Evolutionary conservation across 495 filamentous ascomycete genomes (phyloP).

Genomic region (Neurospora tetraspora): DNA sequence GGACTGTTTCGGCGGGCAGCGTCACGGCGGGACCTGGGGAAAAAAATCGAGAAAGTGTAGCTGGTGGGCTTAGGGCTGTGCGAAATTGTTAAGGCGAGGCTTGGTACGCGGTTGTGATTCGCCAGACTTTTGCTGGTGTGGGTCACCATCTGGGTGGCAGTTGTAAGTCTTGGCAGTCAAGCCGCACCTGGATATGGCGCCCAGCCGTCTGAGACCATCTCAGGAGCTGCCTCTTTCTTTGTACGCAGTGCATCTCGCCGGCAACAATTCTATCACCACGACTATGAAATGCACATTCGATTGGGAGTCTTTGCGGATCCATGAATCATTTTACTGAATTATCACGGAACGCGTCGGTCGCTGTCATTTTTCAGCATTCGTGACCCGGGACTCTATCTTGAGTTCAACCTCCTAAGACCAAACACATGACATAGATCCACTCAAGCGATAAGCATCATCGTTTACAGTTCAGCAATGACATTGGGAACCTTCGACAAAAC

Average conservation of each 20-base stretch:
- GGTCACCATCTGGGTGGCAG: neutral
- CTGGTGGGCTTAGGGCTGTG: slow-evolving; percentile 28
- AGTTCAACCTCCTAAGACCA: neutral
- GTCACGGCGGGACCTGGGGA: slow-evolving; percentile 24
- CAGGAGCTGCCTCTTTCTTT: neutral
- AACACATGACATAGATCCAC: neutral
- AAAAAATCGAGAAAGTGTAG: slow-evolving; percentile 29
- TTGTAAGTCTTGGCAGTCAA: neutral
- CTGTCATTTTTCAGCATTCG: neutral
- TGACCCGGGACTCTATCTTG: no score
- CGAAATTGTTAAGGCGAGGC: slow-evolving; percentile 19
- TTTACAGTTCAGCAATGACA: neutral
- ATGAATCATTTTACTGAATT: neutral
- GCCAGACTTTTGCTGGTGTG: neutral
- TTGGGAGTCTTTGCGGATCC: neutral
- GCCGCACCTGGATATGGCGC: neutral
- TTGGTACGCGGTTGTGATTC: neutral
- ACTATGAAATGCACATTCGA: neutral
- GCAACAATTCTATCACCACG: neutral
- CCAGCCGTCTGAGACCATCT: neutral
- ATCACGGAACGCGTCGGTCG: neutral
- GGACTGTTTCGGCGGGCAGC: slow-evolving; percentile 22
- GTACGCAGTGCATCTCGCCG: neutral
- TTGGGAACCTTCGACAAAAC: neutral
- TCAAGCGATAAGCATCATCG: neutral